phyloP scores from a whole-genome alignment of 768 basidiomycete genomes.

The Lactarius evosmus region DNA sequence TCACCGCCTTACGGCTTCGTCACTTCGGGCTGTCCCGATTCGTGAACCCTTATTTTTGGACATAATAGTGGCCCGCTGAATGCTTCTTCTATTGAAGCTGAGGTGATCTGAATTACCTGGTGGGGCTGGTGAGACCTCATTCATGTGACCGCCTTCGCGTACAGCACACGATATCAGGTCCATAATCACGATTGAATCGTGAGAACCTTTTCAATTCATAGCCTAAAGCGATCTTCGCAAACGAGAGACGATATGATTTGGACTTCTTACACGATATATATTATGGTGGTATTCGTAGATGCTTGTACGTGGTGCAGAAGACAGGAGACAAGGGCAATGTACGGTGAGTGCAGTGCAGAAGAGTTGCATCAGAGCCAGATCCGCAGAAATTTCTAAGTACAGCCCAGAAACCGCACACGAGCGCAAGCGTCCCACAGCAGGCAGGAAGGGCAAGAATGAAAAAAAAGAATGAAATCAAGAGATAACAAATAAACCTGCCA shows the following conservation, averaged over 20 bases:
- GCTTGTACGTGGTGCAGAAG: slow-evolving; percentile 2
- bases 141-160: neutral
- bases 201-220: too few relatives aligned
- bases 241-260: neutral
- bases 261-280: slow-evolving; percentile 11
- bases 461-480: neutral
- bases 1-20: too few relatives aligned
- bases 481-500: slow-evolving; percentile 4
- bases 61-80: too few relatives aligned
- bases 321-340: neutral
- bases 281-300: slow-evolving; percentile 9
- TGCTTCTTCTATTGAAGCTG: too few relatives aligned
- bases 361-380: neutral
- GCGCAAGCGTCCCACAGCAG: slow-evolving; percentile 1
- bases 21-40: too few relatives aligned
- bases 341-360: neutral
- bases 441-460: neutral
- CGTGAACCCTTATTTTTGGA: too few relatives aligned
- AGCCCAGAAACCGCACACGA: neutral
- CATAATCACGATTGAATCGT: neutral
- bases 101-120: too few relatives aligned
- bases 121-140: too few relatives aligned
- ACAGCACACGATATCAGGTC: neutral
- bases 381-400: slow-evolving; percentile 1
- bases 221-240: neutral